These are phyloP conservation scores for Blastocystis sp. DNA, from an alignment of 352 stramenopile species.

Conservation along the genomic window DNA sequence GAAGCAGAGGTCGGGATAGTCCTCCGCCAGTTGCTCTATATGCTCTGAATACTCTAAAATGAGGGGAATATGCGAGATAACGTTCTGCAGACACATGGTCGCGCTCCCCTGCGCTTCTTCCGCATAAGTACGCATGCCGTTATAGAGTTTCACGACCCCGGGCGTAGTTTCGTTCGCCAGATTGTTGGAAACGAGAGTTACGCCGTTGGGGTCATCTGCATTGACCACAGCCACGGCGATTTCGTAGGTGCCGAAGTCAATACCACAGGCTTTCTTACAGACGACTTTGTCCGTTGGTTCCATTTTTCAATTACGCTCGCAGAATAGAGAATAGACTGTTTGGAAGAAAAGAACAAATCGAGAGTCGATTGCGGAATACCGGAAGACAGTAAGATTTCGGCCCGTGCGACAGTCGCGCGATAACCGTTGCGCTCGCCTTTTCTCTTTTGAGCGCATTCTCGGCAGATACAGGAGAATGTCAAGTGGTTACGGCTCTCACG, in stretches of 20 bases:
- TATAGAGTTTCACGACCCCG: constrained; percentile 61
- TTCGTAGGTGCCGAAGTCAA: constrained; percentile 73
- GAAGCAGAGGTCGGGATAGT: constrained; percentile 70
- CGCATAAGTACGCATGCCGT: constrained; percentile 22
- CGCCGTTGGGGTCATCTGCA: constrained; percentile 20
- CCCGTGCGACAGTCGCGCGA: not conserved
- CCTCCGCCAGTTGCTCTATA: constrained; percentile 18
- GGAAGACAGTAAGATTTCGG: not conserved
- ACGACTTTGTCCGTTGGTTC: not conserved
- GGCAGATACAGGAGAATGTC: constrained; percentile 44
- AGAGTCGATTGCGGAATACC: not conserved
- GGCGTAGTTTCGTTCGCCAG: constrained; percentile 70
- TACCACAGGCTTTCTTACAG: constrained; percentile 43
- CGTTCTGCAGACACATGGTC: constrained; percentile 55
- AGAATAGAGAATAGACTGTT: not conserved
- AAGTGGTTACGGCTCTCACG: constrained; percentile 69
- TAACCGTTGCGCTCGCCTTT: constrained; percentile 2
- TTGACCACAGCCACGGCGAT: constrained; percentile 51
- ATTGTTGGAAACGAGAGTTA: constrained; percentile 46
- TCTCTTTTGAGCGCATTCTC: constrained; percentile 32
- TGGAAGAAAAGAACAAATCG: constrained; percentile 53
- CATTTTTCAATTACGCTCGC: not conserved
- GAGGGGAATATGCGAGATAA: constrained; percentile 37
- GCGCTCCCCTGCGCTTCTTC: constrained; percentile 48
- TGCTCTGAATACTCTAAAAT: constrained; percentile 13